phyloP scores from a whole-genome alignment of 2,329 filamentous ascomycete genomes.

The Pseudogymnoascus sp. region DNA sequence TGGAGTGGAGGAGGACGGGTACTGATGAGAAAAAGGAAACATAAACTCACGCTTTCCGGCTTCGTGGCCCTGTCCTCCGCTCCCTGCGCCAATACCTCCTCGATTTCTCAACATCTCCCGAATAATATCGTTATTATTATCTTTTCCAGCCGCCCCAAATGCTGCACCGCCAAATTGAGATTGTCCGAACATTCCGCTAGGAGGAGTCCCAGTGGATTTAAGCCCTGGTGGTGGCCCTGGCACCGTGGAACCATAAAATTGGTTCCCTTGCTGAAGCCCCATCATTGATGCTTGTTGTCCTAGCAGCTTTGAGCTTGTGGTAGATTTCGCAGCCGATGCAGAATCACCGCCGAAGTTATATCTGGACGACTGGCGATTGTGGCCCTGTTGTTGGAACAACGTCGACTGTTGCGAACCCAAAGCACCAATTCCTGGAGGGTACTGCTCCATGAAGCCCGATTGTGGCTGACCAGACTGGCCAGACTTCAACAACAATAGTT shows the following conservation, averaged over 20 bases:
- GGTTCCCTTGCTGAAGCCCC: constrained; percentile 58
- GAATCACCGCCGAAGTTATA: constrained; percentile 82
- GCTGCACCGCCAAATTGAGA: constrained; percentile 68
- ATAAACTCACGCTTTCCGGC: constrained; percentile 97
- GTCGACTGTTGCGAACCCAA: constrained; percentile 34
- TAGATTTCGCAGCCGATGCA: constrained; percentile 60
- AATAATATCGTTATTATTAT: constrained; percentile 67
- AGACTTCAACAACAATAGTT: constrained; percentile 53
- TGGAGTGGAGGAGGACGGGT: constrained; percentile 74
- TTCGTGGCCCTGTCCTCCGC: constrained; percentile 69
- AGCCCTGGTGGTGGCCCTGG: constrained; percentile 90
- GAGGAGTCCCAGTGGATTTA: constrained; percentile 90
- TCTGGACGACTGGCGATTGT: constrained; percentile 76
- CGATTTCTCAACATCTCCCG: constrained; percentile 73
- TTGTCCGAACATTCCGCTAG: constrained; percentile 86
- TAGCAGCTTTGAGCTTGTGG: constrained; percentile 69
- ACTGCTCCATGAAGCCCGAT: constrained; percentile 50
- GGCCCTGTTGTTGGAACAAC: constrained; percentile 56
- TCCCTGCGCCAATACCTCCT: constrained; percentile 47
- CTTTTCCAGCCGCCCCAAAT: constrained; percentile 66
- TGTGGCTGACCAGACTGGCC: constrained; percentile 36
- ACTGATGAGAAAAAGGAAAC: constrained; percentile 86
- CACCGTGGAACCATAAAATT: constrained; percentile 78
- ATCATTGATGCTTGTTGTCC: constrained; percentile 85
- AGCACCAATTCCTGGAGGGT: constrained; percentile 49